Evolutionary conservation across 257 asterid species (phyloP).

Genomic region (Nicotiana otophora): DNA sequence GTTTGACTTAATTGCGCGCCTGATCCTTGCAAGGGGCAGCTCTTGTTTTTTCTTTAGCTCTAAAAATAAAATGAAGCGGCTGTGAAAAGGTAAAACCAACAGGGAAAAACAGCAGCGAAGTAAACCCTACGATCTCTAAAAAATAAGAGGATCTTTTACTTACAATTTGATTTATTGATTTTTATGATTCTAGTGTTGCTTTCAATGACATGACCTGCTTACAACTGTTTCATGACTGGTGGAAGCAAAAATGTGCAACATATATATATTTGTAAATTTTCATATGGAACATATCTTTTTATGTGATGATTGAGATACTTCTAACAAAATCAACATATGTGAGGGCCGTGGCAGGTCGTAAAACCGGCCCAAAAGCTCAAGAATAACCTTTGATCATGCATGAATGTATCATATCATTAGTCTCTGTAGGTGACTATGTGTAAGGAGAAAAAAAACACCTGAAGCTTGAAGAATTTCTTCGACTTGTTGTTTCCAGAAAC

Average conservation of each 20-base stretch:
- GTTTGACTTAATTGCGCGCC: conserved; percentile 32
- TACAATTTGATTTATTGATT: neutral
- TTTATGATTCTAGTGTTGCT: neutral
- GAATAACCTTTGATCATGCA: neutral
- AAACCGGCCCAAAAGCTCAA: neutral
- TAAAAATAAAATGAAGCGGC: conserved; percentile 11
- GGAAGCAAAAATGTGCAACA: neutral
- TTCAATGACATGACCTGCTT: neutral
- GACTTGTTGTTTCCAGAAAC: conserved; percentile 28
- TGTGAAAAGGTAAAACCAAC: neutral
- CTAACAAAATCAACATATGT: neutral
- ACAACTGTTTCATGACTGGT: neutral
- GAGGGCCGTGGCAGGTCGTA: neutral
- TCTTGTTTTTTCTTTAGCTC: conserved; percentile 17
- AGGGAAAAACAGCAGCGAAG: conserved; percentile 6
- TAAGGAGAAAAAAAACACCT: conserved; percentile 4
- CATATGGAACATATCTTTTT: neutral
- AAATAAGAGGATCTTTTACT: neutral
- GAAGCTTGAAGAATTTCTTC: conserved; percentile 20
- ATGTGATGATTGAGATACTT: neutral
- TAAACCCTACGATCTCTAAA: neutral
- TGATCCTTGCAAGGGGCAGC: conserved; percentile 39
- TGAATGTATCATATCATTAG: neutral
- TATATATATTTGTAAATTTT: neutral
- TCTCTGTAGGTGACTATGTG: neutral